Evolutionary conservation across 495 filamentous ascomycete genomes (phyloP).

Genomic region (Lentithecium fluviatile): DNA sequence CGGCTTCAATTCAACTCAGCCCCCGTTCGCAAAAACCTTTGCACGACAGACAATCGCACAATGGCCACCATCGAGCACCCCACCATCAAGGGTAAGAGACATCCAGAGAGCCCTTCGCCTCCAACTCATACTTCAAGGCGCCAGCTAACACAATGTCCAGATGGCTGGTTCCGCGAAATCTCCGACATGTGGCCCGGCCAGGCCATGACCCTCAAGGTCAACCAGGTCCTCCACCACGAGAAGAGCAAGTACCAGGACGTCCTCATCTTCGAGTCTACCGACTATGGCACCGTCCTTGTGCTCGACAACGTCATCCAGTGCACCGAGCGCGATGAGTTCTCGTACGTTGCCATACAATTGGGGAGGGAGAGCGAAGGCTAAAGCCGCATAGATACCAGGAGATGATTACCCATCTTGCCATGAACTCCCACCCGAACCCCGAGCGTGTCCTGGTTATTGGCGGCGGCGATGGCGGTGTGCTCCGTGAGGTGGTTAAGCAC

Average conservation of each 20-base stretch:
- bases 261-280: constrained; percentile 93
- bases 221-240: constrained; percentile 97
- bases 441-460: constrained; percentile 98
- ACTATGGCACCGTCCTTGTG: constrained; percentile 96
- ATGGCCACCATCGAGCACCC: constrained; percentile 56
- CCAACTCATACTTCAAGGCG: background rate
- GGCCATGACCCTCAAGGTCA: constrained; percentile 97
- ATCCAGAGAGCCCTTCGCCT: background rate
- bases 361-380: background rate
- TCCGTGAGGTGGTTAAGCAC: constrained; percentile 98
- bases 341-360: constrained; percentile 51
- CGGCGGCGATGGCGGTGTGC: constrained; percentile 93
- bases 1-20: background rate
- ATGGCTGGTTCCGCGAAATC: constrained; percentile 99
- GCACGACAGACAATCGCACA: constrained; percentile 4
- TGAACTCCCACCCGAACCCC: constrained; percentile 97
- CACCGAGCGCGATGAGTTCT: constrained; percentile 98
- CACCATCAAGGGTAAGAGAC: constrained; percentile 60
- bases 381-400: constrained; percentile 75
- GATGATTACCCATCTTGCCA: constrained; percentile 99
- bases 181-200: constrained; percentile 98
- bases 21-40: background rate
- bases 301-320: constrained; percentile 98
- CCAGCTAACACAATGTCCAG: constrained; percentile 46
- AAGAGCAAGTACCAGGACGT: constrained; percentile 99